Percentiles rank a stretch among this genome's conserved stretches.
These are phyloP conservation scores for Citrus mangshanensis DNA, from an alignment of 345 rosid species.

Conservation along the genomic window DNA sequence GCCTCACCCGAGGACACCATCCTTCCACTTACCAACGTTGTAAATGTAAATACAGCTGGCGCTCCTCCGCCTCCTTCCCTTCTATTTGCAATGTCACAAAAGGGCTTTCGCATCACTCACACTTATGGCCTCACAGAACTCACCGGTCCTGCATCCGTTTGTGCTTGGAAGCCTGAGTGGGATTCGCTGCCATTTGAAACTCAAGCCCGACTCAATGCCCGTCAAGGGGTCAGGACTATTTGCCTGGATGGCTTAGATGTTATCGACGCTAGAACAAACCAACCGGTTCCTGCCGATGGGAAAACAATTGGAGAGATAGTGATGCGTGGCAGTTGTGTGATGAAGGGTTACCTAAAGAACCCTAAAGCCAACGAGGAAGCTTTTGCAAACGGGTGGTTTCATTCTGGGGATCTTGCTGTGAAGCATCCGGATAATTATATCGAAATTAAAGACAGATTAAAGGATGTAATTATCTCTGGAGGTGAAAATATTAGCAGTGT, in stretches of 20 bases:
- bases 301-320: conserved; percentile 77
- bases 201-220: conserved; percentile 85
- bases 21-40: conserved; percentile 75
- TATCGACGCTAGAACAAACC: conserved; percentile 51
- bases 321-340: conserved; percentile 71
- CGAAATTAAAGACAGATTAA: conserved; percentile 80
- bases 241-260: conserved; percentile 74
- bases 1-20: conserved; percentile 69
- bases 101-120: conserved; percentile 81
- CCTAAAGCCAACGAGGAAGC: conserved; percentile 71
- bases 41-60: conserved; percentile 87
- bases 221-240: conserved; percentile 80
- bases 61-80: conserved; percentile 89
- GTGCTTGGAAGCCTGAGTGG: conserved; percentile 98
- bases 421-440: conserved; percentile 82
- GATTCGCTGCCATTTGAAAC: conserved; percentile 63
- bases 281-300: conserved; percentile 82
- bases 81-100: conserved; percentile 66
- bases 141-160: conserved; percentile 81
- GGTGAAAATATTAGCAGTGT: conserved; percentile 93
- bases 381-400: conserved; percentile 85
- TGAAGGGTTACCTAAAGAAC: conserved; percentile 86
- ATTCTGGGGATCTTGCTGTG: conserved; percentile 83
- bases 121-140: conserved; percentile 95
- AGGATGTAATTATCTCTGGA: conserved; percentile 86